phyloP scores from a whole-genome alignment of 768 basidiomycete species.

The Suillus placidus region DNA sequence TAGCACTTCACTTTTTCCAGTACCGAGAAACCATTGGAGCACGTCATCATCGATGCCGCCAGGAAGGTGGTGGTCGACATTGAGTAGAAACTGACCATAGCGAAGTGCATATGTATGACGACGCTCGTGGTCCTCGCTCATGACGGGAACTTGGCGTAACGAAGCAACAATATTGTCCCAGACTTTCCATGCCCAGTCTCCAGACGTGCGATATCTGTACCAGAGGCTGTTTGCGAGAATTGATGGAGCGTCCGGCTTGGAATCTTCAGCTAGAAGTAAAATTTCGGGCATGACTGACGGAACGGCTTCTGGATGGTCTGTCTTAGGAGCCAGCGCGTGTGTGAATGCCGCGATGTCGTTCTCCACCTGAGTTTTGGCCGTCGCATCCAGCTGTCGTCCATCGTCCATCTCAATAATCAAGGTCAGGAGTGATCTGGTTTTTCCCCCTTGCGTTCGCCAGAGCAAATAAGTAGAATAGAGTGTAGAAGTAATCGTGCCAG shows the following conservation, averaged over 20 bases:
- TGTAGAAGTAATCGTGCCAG: constrained; percentile 54
- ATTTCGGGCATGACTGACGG: constrained; percentile 61
- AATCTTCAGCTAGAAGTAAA: constrained; percentile 61
- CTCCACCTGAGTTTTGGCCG: constrained; percentile 60
- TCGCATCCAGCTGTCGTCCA: constrained; percentile 53
- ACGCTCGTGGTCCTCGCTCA: constrained; percentile 49
- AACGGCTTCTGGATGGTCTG: constrained; percentile 34
- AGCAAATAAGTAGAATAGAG: constrained; percentile 63
- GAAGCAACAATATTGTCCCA: constrained; percentile 84
- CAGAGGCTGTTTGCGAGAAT: constrained; percentile 76
- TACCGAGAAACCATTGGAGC: constrained; percentile 70
- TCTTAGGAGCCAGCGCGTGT: constrained; percentile 47
- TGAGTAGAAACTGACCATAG: constrained; percentile 71
- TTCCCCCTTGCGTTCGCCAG: constrained; percentile 67
- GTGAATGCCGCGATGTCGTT: constrained; percentile 64
- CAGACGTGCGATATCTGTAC: constrained; percentile 77
- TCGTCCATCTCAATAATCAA: constrained; percentile 69
- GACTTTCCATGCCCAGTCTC: constrained; percentile 79
- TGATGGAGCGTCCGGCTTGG: constrained; percentile 61
- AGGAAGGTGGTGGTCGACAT: constrained; percentile 78
- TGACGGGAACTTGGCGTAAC: constrained; percentile 65
- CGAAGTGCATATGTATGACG: constrained; percentile 59
- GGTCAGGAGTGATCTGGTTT: constrained; percentile 64
- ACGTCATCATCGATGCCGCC: constrained; percentile 71
- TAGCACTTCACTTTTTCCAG: constrained; percentile 64